These are phyloP conservation scores for Halophytophthora polymorphica DNA, from an alignment of 352 stramenopile species.

Conservation along the genomic window DNA sequence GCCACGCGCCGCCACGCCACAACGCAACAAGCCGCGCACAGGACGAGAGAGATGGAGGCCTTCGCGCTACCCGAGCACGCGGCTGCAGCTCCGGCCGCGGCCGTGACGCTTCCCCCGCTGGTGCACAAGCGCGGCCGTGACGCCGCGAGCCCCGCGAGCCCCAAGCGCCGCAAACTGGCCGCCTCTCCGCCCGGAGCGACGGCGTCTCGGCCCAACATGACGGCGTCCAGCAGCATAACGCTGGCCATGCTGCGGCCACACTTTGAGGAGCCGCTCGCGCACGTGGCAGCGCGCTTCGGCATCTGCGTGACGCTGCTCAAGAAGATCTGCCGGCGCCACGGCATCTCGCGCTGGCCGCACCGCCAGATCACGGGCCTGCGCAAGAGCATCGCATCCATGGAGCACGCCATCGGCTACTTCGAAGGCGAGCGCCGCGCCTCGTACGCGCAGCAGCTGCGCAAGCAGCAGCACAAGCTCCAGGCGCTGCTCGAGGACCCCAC, in stretches of 20 bases:
- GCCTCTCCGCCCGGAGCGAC: slow-evolving; percentile 26
- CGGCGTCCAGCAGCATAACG: slow-evolving; percentile 75
- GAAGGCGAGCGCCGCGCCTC: slow-evolving; percentile 62
- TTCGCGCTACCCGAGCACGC: slow-evolving; percentile 10
- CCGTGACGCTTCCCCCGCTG: slow-evolving; percentile 12
- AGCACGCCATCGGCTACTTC: slow-evolving; percentile 79
- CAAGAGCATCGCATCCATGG: slow-evolving; percentile 86
- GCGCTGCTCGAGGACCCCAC: slow-evolving; percentile 64
- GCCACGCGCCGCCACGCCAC: too few relatives aligned
- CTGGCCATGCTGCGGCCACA: slow-evolving; percentile 78
- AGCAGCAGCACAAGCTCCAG: slow-evolving; percentile 74
- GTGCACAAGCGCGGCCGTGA: slow-evolving; percentile 16
- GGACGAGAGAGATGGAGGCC: slow-evolving; percentile 26
- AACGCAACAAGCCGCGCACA: too few relatives aligned
- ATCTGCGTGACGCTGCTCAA: too few relatives aligned
- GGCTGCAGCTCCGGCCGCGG: slow-evolving; percentile 1
- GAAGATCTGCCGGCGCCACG: slow-evolving; percentile 80
- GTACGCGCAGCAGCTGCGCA: slow-evolving; percentile 68
- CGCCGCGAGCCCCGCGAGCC: slow-evolving; percentile 1
- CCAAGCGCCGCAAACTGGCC: slow-evolving; percentile 29
- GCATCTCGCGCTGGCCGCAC: slow-evolving; percentile 79
- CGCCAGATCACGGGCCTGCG: slow-evolving; percentile 84
- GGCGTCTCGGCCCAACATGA: slow-evolving; percentile 53
- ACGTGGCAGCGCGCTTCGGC: slow-evolving; percentile 71
- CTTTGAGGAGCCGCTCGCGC: slow-evolving; percentile 81